Evolutionary conservation across 345 rosid species (phyloP).

Genomic region (Bruguiera gymnorhiza): DNA sequence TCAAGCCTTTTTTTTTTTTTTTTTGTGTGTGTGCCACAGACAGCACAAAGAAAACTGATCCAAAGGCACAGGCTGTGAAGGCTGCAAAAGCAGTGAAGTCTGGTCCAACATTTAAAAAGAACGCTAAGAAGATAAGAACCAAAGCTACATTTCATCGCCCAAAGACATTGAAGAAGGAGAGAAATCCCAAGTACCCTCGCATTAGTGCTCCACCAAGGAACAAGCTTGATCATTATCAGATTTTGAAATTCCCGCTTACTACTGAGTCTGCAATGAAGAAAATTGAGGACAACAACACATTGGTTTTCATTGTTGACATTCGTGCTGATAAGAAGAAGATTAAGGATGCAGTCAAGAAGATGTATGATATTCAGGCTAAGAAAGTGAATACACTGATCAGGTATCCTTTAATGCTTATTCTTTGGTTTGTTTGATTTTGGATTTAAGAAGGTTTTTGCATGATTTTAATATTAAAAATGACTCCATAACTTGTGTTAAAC

Average conservation of each 20-base stretch:
- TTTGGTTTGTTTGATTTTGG: not conserved
- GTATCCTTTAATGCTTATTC: conserved; percentile 23
- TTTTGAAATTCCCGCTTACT: conserved; percentile 86
- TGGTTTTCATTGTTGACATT: conserved; percentile 93
- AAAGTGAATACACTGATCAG: conserved; percentile 95
- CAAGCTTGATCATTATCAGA: conserved; percentile 90
- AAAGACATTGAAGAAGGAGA: conserved; percentile 73
- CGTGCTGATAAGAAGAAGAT: conserved; percentile 95
- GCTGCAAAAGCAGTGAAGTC: conserved; percentile 85
- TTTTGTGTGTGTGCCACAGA: conserved; percentile 30
- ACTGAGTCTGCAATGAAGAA: conserved; percentile 95
- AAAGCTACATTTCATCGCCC: conserved; percentile 94
- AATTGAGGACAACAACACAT: conserved; percentile 92
- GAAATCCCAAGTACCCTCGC: conserved; percentile 74
- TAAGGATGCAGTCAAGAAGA: conserved; percentile 87
- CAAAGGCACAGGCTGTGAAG: conserved; percentile 86
- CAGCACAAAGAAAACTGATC: conserved; percentile 57
- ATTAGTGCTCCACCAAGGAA: conserved; percentile 84
- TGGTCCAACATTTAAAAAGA: conserved; percentile 75
- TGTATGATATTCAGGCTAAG: conserved; percentile 93
- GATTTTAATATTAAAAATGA: too few relatives aligned
- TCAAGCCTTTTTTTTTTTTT: too few relatives aligned
- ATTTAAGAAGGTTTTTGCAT: not conserved
- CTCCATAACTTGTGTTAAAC: too few relatives aligned
- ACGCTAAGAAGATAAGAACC: conserved; percentile 69